These are phyloP conservation scores for Wallacemonas sp. DNA, from an alignment of 208 protist genomes.

Conservation along the genomic window DNA sequence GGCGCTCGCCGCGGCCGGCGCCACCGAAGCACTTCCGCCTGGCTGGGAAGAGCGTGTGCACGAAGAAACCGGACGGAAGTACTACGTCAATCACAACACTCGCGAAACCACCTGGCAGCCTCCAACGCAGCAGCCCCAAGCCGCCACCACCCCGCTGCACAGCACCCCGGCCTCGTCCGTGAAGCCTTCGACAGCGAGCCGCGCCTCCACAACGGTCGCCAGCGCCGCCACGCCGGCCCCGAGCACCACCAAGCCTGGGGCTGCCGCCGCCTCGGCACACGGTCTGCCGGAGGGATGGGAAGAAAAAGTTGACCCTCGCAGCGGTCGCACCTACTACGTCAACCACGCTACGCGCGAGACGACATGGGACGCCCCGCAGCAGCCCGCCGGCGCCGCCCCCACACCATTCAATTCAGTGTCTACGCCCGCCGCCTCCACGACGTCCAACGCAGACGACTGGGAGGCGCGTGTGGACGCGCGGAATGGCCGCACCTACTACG, in stretches of 20 bases:
- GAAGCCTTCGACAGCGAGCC: background rate
- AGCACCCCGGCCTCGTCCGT: background rate
- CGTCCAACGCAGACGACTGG: conserved; percentile 34
- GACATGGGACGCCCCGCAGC: conserved; percentile 25
- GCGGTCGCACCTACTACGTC: conserved; percentile 34
- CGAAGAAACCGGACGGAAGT: conserved; percentile 25
- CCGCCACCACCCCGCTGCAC: background rate
- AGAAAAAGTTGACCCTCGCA: conserved; percentile 27
- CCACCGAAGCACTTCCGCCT: conserved; percentile 10
- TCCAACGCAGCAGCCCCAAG: background rate
- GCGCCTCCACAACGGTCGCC: background rate
- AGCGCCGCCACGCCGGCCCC: background rate
- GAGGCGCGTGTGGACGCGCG: conserved; percentile 29
- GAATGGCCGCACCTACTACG: conserved; percentile 45
- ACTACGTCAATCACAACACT: conserved; percentile 37
- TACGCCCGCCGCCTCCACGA: conserved; percentile 10
- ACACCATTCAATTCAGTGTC: conserved; percentile 13
- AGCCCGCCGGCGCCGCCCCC: conserved; percentile 12
- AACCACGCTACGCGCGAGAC: conserved; percentile 42
- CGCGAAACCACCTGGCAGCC: conserved; percentile 35
- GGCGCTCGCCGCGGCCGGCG: conserved; percentile 32
- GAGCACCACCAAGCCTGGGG: background rate
- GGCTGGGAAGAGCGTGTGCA: conserved; percentile 40
- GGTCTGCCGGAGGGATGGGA: conserved; percentile 31
- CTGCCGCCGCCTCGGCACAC: background rate